Base-by-base conservation (phyloP, 2,329 filamentous ascomycete species). In the Phialemonium atrogriseum region DNA sequence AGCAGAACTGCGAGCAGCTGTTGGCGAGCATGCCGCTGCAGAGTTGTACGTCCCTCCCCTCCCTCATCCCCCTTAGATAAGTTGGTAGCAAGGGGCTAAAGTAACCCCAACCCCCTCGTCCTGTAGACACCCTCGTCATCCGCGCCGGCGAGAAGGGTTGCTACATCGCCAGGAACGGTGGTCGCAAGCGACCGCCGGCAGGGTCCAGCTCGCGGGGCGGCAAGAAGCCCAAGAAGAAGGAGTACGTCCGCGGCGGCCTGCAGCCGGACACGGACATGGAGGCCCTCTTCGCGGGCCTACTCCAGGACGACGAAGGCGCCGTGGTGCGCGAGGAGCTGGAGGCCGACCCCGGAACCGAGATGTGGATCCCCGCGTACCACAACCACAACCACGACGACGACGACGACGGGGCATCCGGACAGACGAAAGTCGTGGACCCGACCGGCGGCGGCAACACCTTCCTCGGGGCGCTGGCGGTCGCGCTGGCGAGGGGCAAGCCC, bases 361-460 rank as follows among this genome's bases (percentile, higher is more conserved):
- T 36, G 39, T 51, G 53, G 38, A 27, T 50, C 9, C 42, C 46
- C 10, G 37, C 47, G 2, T 50, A 43, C 15, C 43, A 44, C 7
- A 27, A 23, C 3, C 21, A 17, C 19, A 20, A 10, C 9, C 10
- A 20, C 6, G 29, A 33, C 2, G 38, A 36, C 3, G 16, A 22
- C 9, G 27, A 19, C 38, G 46, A 31, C 2, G 42, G 49, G 7
- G 29, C 12, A 10, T 35, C 52, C 5, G 52, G 60, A 22, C 24
- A 45, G 1, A 36, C 45, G 7, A 73, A 63, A 36, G 85, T 95
- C 2, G 62, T 91, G n/a, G 91, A 96, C 55, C 88, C 89, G 1
- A 96, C 91, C 0, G 91, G 91, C 8, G 91, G 87, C 13, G 91
- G 91, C 1, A 98, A 98, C 56, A 80, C 83, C 0, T 96, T 95